Conservation (phyloP, 148 eudicot genomes). For the Camellia sinensis region DNA sequence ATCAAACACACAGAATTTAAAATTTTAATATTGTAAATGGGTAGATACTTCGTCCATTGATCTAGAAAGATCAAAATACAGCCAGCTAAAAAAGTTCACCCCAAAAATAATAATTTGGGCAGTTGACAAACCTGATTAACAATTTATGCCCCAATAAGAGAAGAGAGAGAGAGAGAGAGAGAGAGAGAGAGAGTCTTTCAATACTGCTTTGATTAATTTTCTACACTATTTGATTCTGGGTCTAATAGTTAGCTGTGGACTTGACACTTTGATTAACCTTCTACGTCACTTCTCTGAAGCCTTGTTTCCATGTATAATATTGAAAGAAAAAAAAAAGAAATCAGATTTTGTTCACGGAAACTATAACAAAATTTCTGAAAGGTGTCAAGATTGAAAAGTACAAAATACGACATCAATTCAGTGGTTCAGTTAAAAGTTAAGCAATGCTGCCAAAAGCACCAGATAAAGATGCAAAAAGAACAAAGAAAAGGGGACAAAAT, state of each 20-base stretch:
- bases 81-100: not conserved
- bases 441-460: not conserved
- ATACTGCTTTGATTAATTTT: not conserved
- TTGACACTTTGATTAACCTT: not conserved
- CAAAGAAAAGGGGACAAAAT: slow-evolving; percentile 3
- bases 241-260: not conserved
- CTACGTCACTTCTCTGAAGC: not conserved
- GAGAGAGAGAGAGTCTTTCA: not conserved
- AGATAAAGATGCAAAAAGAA: not conserved
- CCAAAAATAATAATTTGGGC: not conserved
- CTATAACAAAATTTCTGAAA: not conserved
- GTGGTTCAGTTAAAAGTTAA: not conserved
- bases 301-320: not conserved
- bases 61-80: not conserved
- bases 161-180: not conserved
- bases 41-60: not conserved
- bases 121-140: too few relatives aligned
- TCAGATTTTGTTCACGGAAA: not conserved
- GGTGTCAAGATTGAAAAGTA: not conserved
- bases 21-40: not conserved
- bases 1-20: not conserved
- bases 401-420: not conserved
- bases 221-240: not conserved
- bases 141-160: too few relatives aligned
- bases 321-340: not conserved